phyloP scores from a whole-genome alignment of 2,329 filamentous ascomycete genomes.

The Helotiales sp. region DNA sequence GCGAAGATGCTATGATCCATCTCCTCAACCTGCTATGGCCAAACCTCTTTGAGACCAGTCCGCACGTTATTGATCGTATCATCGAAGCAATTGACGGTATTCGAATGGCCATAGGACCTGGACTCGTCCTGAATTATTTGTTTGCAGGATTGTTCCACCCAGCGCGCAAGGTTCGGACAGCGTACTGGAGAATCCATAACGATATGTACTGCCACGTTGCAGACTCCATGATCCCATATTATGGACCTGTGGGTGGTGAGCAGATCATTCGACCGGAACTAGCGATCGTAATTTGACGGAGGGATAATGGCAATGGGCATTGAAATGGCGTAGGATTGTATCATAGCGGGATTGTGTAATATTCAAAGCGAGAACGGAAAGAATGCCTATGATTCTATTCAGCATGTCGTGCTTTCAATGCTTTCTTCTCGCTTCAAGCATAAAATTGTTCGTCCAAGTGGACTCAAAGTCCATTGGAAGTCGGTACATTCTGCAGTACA shows the following conservation, averaged over 20 bases:
- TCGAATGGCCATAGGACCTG: conserved; percentile 87
- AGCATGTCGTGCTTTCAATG: not conserved
- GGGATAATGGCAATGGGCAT: not conserved
- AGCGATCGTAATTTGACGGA: conserved; percentile 70
- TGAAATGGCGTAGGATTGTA: not conserved
- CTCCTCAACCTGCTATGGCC: conserved; percentile 94
- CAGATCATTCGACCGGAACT: conserved; percentile 77
- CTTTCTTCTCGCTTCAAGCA: not conserved
- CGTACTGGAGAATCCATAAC: conserved; percentile 97
- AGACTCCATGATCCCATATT: conserved; percentile 95
- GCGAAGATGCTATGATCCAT: conserved; percentile 98
- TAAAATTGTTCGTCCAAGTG: not conserved
- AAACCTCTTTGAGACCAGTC: conserved; percentile 96
- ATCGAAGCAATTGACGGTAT: conserved; percentile 97
- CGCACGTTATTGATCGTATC: conserved; percentile 97
- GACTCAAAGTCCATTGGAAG: no score
- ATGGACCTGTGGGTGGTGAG: conserved; percentile 82
- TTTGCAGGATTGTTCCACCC: conserved; percentile 98
- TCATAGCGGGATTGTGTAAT: not conserved
- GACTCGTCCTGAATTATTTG: conserved; percentile 94
- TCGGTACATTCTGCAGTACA: no score
- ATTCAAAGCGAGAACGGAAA: not conserved
- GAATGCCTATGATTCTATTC: not conserved
- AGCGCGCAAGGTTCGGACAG: conserved; percentile 87
- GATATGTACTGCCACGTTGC: conserved; percentile 93